Conservation (phyloP, 2,329 filamentous ascomycete genomes). For the Fusarium piperis region DNA sequence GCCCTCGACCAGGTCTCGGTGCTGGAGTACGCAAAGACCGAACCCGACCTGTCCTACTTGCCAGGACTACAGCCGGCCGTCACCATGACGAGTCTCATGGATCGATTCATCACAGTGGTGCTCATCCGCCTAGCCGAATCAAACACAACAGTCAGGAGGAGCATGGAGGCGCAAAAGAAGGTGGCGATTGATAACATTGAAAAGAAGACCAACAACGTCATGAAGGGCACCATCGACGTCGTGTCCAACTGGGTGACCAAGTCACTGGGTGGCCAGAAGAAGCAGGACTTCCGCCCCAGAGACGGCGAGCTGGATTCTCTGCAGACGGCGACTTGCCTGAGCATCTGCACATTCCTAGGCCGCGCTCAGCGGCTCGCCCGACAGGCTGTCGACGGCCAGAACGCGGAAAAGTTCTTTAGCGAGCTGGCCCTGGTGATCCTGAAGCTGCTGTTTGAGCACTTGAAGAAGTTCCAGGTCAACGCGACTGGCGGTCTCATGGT, state of each 20-base stretch:
- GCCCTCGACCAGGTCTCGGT: constrained; percentile 77
- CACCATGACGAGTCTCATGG: constrained; percentile 91
- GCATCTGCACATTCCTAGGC: constrained; percentile 82
- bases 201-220: constrained; percentile 76
- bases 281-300: constrained; percentile 88
- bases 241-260: constrained; percentile 80
- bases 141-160: constrained; percentile 88
- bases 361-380: constrained; percentile 70
- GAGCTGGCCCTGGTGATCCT: constrained; percentile 86
- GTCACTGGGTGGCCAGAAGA: constrained; percentile 80
- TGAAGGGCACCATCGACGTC: constrained; percentile 70
- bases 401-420: constrained; percentile 82
- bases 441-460: constrained; percentile 85
- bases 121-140: constrained; percentile 88
- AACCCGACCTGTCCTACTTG: constrained; percentile 89
- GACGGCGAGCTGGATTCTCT: constrained; percentile 83
- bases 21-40: constrained; percentile 81
- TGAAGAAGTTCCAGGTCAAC: constrained; percentile 93
- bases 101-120: constrained; percentile 89
- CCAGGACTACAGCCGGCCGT: constrained; percentile 82
- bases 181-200: constrained; percentile 81
- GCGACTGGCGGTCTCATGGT: constrained; percentile 95
- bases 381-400: constrained; percentile 81
- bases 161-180: constrained; percentile 86
- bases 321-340: constrained; percentile 85